Base-by-base conservation (phyloP, 2,329 filamentous ascomycete genomes). In the Stagonosporopsis tanaceti region DNA sequence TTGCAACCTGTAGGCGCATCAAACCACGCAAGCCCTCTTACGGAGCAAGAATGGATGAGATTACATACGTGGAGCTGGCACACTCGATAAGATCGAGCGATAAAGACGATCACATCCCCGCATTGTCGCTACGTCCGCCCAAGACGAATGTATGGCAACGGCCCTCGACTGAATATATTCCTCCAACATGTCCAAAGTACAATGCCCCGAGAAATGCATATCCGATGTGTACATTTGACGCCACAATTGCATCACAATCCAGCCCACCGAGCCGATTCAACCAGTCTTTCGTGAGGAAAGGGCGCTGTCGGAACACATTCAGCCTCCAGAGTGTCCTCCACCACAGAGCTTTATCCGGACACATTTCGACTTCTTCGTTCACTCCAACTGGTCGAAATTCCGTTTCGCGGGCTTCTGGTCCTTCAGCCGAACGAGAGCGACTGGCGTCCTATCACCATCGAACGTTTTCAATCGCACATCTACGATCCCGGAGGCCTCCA, bases 401-500 rank as follows among this genome's bases (percentile, higher is more conserved):
- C 28, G 11, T 9, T 44, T 44, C 8, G 20, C 24, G 12, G 24
- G 20, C 27, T 25, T 20, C 25, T 44, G 41, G 17, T 39, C 44
- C 39, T 63, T 60, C 1, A 65, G 38, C 15, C 61, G 52, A 17
- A 61, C 60, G n/a, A 64, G 25, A 6, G 39, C 14, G n/a, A 65
- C 53, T 17, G 63, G 51, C 6, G 61, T 44, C 12, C 55, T 58
- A 2, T 46, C 37, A 12, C 28, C 28, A 6, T 50, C 56, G 38
- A 58, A 50, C 3, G 34, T 48, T 28, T 55, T 61, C 22, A 32
- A 41, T 28, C 53, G 60, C 15, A 65, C 9, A 20, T 67, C 55
- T 7, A 57, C 57, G 1, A 67, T 61, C 17, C 60, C 60, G 5
- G 56, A 57, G 2, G 59, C 63, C 40, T 64, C 59, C 4, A 64